These are phyloP conservation scores for Achaetomiella virescens DNA, from an alignment of 495 filamentous ascomycete species.

Conservation along the genomic window DNA sequence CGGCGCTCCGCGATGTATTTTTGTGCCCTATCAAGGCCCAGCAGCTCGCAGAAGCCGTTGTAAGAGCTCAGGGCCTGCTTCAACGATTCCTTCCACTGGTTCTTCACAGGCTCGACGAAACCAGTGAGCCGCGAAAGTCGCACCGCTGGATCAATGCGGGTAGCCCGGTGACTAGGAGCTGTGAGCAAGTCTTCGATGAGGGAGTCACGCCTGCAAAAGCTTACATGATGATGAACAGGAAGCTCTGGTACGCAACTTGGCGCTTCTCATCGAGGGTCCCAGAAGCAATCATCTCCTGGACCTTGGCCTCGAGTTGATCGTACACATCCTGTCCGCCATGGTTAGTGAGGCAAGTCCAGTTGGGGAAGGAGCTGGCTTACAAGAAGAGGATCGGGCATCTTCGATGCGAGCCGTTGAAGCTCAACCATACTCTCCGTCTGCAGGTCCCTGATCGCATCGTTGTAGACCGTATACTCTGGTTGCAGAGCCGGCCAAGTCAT, in stretches of 20 bases:
- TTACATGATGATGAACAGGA: slow-evolving; percentile 89
- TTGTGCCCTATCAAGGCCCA: slow-evolving; percentile 73
- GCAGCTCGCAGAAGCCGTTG: slow-evolving; percentile 67
- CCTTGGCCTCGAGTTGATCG: slow-evolving; percentile 73
- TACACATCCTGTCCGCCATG: slow-evolving; percentile 57
- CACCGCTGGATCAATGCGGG: slow-evolving; percentile 58
- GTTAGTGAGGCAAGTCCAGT: slow-evolving; percentile 5
- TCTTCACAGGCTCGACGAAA: slow-evolving; percentile 72
- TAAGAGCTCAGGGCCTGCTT: slow-evolving; percentile 66
- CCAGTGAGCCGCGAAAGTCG: slow-evolving; percentile 59
- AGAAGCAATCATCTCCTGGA: slow-evolving; percentile 69
- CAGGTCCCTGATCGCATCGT: slow-evolving; percentile 86
- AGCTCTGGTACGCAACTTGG: slow-evolving; percentile 58
- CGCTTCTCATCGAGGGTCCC: slow-evolving; percentile 70
- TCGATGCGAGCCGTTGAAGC: slow-evolving; percentile 79
- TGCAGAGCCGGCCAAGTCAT: slow-evolving; percentile 68
- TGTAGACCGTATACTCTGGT: slow-evolving; percentile 62
- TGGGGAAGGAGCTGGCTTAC: slow-evolving; percentile 31
- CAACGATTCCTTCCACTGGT: slow-evolving; percentile 71
- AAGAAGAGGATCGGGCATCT: slow-evolving; percentile 83
- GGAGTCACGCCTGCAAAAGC: background rate
- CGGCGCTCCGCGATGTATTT: slow-evolving; percentile 67
- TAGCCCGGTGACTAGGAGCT: slow-evolving; percentile 64
- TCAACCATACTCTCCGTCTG: slow-evolving; percentile 77
- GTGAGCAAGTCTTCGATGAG: slow-evolving; percentile 13